Base-by-base conservation (phyloP, 345 rosid species). In the Eucalyptus caleyi region DNA sequence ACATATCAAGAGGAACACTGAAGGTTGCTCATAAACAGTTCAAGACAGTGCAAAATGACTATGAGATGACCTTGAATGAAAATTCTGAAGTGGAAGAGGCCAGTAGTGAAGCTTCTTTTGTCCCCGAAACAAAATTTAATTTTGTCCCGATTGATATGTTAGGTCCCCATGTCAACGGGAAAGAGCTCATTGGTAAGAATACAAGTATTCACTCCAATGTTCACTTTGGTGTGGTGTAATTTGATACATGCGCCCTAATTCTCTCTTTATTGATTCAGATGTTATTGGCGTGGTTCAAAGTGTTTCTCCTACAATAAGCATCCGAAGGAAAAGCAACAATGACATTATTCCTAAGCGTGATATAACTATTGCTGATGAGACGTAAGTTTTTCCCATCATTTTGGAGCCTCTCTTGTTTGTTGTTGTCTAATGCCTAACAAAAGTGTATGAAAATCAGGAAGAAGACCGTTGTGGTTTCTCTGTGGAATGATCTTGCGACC, bases 401-500 rank as follows among this genome's bases (percentile, higher is more conserved):
- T 40, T 15, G 45, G 44, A 47, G 86, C 56, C 8, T 56, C 62
- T 6, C 85, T 42, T 86, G 42, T 49, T 89, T 44, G 91, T 82
- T 60, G 30, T 77, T 23, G 42, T 53, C 86, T 60, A 44, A 81
- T 51, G 27, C 50, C 54, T 51, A 45, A 45, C 59, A 9, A 15
- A 10, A 11, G 34, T 53, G 23, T 87, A 23, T 90, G 65, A 21
- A 32, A 83, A 89, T 34, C 94, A 96, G 98, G 87, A 96, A 95
- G 93, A 97, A 92, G 93, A 94, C 97, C 24, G 99, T 97, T 51
- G 95, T 94, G 50, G 97, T 97, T 87, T 95, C 99, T 37, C 88
- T 97, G 83, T 97, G 98, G 99, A 97, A 95, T 90, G 97, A 96
- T 19, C 94, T 97, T 59, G 98, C 99, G 88, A 97, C 96, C n/a